phyloP scores from a whole-genome alignment of 768 basidiomycete genomes.

The Megacollybia marginata region DNA sequence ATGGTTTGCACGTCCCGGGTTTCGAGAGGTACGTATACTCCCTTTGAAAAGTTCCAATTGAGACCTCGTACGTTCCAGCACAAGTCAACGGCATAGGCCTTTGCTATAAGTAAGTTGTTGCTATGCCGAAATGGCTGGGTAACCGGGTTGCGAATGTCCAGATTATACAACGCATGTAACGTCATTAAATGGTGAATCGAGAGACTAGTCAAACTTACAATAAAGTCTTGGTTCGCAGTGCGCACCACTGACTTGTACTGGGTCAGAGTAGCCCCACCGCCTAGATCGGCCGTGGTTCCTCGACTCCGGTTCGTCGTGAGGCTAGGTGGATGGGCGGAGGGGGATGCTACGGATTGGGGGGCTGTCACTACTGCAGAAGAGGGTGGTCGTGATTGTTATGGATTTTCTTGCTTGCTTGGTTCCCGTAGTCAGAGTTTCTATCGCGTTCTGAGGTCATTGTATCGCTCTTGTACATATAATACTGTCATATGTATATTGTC shows the following conservation, averaged over 20 bases:
- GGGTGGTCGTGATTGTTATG: too few relatives aligned
- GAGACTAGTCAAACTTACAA: constrained; percentile 23
- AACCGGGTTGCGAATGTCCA: constrained; percentile 32
- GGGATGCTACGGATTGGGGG: too few relatives aligned
- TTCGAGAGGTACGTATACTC: constrained; percentile 32
- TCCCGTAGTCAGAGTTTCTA: too few relatives aligned
- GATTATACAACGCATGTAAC: constrained; percentile 26
- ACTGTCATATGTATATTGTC: too few relatives aligned
- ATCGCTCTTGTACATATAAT: too few relatives aligned
- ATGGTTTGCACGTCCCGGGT: constrained; percentile 29
- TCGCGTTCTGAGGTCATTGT: too few relatives aligned
- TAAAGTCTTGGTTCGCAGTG: constrained; percentile 40
- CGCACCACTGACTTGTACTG: constrained; percentile 22
- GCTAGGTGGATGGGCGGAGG: too few relatives aligned
- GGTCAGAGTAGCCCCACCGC: background rate
- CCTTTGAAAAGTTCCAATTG: constrained; percentile 55
- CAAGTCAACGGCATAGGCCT: constrained; percentile 40
- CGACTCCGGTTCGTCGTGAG: too few relatives aligned
- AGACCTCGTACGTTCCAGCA: constrained; percentile 43
- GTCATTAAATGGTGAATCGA: constrained; percentile 9
- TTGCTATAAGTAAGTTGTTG: background rate
- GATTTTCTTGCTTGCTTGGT: too few relatives aligned
- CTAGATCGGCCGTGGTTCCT: too few relatives aligned
- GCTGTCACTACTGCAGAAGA: too few relatives aligned
- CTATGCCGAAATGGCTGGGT: background rate